phyloP scores from a whole-genome alignment of 1,284 basidiomycete species.

The Abortiporus biennis region DNA sequence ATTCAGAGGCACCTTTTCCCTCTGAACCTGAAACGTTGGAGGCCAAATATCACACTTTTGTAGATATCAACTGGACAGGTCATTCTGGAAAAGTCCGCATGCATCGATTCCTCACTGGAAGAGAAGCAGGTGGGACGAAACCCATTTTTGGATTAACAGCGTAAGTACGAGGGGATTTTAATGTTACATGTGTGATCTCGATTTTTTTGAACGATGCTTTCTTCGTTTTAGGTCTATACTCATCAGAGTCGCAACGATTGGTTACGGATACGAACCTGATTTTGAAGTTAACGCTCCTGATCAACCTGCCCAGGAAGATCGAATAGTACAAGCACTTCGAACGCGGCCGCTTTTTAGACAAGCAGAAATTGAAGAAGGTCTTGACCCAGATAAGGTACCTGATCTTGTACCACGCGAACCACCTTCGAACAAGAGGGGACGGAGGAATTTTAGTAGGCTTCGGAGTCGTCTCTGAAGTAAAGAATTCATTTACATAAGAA shows the following conservation, averaged over 20 bases:
- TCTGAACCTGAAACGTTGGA: constrained; percentile 49
- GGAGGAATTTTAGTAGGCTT: too few species aligned
- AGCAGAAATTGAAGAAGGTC: constrained; percentile 44
- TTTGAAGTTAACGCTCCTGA: constrained; percentile 57
- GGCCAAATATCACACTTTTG: constrained; percentile 58
- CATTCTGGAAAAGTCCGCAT: constrained; percentile 38
- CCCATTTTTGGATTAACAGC: constrained; percentile 81
- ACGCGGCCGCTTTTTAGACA: constrained; percentile 39
- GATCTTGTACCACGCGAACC: background rate
- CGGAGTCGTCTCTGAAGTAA: too few species aligned
- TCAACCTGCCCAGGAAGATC: constrained; percentile 44
- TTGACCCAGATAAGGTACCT: constrained; percentile 15
- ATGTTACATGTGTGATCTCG: background rate
- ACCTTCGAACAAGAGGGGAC: background rate
- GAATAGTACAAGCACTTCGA: constrained; percentile 56
- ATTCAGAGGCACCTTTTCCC: constrained; percentile 54
- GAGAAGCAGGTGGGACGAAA: constrained; percentile 75
- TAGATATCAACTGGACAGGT: constrained; percentile 45
- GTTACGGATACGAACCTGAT: constrained; percentile 55
- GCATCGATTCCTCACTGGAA: constrained; percentile 77
- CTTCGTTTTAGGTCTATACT: constrained; percentile 58
- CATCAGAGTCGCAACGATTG: constrained; percentile 61
- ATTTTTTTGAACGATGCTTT: background rate
- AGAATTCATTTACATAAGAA: too few species aligned
- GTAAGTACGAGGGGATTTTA: constrained; percentile 35